Conservation (phyloP, 768 basidiomycete species). For the Gelatoporia subvermispora region DNA sequence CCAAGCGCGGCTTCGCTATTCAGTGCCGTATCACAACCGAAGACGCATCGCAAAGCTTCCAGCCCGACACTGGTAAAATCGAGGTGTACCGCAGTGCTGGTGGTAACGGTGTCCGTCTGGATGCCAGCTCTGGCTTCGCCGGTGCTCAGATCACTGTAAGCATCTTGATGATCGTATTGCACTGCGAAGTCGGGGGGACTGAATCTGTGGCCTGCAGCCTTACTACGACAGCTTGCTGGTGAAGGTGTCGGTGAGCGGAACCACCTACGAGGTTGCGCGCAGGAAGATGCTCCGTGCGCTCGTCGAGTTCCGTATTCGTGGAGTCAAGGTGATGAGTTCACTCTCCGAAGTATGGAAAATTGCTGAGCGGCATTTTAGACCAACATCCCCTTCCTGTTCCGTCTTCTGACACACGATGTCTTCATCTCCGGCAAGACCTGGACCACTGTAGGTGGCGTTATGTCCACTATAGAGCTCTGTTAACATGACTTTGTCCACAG, state of each 20-base stretch:
- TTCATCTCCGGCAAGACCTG: slow-evolving; percentile 97
- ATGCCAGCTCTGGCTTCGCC: slow-evolving; percentile 95
- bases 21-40: slow-evolving; percentile 99
- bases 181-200: neutral
- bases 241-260: slow-evolving; percentile 92
- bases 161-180: neutral
- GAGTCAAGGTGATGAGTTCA: slow-evolving; percentile 72
- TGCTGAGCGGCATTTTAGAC: slow-evolving; percentile 48
- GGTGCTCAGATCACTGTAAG: slow-evolving; percentile 96
- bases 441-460: slow-evolving; percentile 67
- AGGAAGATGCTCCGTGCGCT: slow-evolving; percentile 98
- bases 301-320: slow-evolving; percentile 99
- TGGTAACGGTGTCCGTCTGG: slow-evolving; percentile 96
- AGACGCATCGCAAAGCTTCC: slow-evolving; percentile 88
- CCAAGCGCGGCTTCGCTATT: slow-evolving; percentile 94
- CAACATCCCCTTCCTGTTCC: slow-evolving; percentile 99
- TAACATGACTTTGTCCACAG: slow-evolving; percentile 31
- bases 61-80: slow-evolving; percentile 98
- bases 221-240: slow-evolving; percentile 98
- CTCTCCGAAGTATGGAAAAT: neutral
- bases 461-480: neutral
- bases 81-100: slow-evolving; percentile 99
- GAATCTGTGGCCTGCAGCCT: slow-evolving; percentile 45
- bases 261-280: slow-evolving; percentile 97
- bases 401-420: slow-evolving; percentile 91